A percentile compares a stretch with the other conserved stretches of the same genome.
These are phyloP conservation scores for Amylocarpus encephaloides DNA, from an alignment of 2,329 filamentous ascomycete genomes.

Conservation along the genomic window DNA sequence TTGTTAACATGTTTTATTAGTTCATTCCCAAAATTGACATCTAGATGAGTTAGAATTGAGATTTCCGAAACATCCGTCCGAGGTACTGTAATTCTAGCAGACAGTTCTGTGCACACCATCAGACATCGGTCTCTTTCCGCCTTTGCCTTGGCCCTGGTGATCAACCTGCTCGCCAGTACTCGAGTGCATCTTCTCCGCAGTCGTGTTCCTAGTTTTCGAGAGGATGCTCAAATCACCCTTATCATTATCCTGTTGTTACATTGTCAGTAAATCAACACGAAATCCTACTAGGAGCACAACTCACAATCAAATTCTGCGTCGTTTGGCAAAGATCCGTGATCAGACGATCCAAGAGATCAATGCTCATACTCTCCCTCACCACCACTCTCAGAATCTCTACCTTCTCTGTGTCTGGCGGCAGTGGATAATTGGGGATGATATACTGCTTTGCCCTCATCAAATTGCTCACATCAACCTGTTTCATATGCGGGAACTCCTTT, in stretches of 20 bases:
- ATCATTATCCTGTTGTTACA: conserved; percentile 16
- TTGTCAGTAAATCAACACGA: neutral
- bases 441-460: conserved; percentile 61
- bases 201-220: conserved; percentile 30
- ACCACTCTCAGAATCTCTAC: conserved; percentile 64
- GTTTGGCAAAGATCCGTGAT: conserved; percentile 54
- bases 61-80: neutral
- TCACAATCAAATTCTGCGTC: conserved; percentile 54
- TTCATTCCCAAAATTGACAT: too few species aligned
- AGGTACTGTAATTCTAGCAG: conserved; percentile 38
- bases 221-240: conserved; percentile 40
- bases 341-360: conserved; percentile 59
- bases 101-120: conserved; percentile 43
- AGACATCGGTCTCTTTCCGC: conserved; percentile 39
- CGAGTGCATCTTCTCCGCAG: conserved; percentile 36
- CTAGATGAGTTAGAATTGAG: too few species aligned
- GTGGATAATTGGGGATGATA: conserved; percentile 65
- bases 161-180: conserved; percentile 12
- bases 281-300: conserved; percentile 29
- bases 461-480: conserved; percentile 57
- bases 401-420: conserved; percentile 55
- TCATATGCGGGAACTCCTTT: conserved; percentile 53
- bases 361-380: conserved; percentile 59
- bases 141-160: conserved; percentile 23
- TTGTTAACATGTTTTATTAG: too few species aligned